Base-by-base conservation (phyloP, 2,329 filamentous ascomycete genomes). In the Fusarium marasasianum region DNA sequence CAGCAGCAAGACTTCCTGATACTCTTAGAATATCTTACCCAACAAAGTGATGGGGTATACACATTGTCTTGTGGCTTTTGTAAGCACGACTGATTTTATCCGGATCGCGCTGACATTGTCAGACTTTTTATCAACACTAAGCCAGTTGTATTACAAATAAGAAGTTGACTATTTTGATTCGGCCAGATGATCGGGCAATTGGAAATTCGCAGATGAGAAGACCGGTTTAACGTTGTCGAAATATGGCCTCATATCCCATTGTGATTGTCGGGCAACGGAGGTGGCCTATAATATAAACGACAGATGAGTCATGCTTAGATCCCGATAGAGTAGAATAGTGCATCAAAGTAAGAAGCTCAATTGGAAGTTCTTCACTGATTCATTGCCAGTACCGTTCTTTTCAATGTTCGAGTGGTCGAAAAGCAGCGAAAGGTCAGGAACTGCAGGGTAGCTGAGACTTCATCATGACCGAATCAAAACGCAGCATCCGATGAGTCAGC, bases 161-260 rank as follows among this genome's bases (percentile, higher is more conserved):
- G 20, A 8, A 2, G 31, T 2, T 24, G 8, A 8, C 13, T 13
- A 3, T 13, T 45, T 26, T 5, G 6, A 13, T 20, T 11, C 22
- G 8, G 5, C 4, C 14, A 37, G 14, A 12, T 22, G 12, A 11
- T 13, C 13, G 20, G 9, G 11, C n/a, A 6, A 8, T 38, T 29
- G 5, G 8, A 38, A 5, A 45, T 18, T 6, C 14, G 9, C 3
- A 14, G 3, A 13, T 12, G 1, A 18, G 13, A 18, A 18, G 6
- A 6, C 13, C 17, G 1, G 1, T 6, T 13, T 5, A 20, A 18
- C 7, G 7, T 18, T 5, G 0, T 6, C 4, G 8, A 6, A 6
- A 45, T 8, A 26, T 13, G 2, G 7, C 1, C 3, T 18, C 7
- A 22, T 5, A 22, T 13, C 7, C 7, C 5, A 1, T 6, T 0